phyloP scores from a whole-genome alignment of 345 rosid genomes.

The Toxicodendron radicans region DNA sequence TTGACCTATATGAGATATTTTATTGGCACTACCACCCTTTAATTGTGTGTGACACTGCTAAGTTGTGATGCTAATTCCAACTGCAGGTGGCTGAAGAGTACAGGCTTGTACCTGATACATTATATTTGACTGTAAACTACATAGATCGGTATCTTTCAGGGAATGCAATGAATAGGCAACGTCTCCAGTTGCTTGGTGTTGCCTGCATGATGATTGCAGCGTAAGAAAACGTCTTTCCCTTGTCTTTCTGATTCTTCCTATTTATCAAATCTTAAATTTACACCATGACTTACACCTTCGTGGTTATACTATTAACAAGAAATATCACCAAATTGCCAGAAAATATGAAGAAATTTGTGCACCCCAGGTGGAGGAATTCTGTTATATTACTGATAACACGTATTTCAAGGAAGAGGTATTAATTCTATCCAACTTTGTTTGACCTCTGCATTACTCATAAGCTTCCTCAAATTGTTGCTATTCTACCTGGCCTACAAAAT shows the following conservation, averaged over 20 bases:
- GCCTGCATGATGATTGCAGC: slow-evolving; percentile 95
- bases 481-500: neutral
- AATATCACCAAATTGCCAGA: slow-evolving; percentile 36
- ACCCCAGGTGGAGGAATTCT: slow-evolving; percentile 90
- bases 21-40: neutral
- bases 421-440: neutral
- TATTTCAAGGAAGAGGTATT: slow-evolving; percentile 82
- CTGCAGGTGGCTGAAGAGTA: slow-evolving; percentile 95
- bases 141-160: slow-evolving; percentile 94
- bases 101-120: slow-evolving; percentile 85
- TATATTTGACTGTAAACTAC: slow-evolving; percentile 81
- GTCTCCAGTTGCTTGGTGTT: slow-evolving; percentile 87
- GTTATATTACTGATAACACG: slow-evolving; percentile 93
- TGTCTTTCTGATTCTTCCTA: neutral
- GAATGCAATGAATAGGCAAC: slow-evolving; percentile 69
- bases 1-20: neutral
- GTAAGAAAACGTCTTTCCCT: slow-evolving; percentile 42
- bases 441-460: neutral
- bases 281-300: neutral
- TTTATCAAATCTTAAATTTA: neutral
- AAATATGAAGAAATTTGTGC: slow-evolving; percentile 94
- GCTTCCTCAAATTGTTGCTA: slow-evolving; percentile 13
- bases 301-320: slow-evolving; percentile 16
- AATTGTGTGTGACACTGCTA: neutral
- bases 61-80: slow-evolving; percentile 1